A percentile compares a stretch with the other conserved stretches of the same genome.
Evolutionary conservation across 2,329 filamentous ascomycete genomes (phyloP).

Genomic region (Tolypocladium amazonense): DNA sequence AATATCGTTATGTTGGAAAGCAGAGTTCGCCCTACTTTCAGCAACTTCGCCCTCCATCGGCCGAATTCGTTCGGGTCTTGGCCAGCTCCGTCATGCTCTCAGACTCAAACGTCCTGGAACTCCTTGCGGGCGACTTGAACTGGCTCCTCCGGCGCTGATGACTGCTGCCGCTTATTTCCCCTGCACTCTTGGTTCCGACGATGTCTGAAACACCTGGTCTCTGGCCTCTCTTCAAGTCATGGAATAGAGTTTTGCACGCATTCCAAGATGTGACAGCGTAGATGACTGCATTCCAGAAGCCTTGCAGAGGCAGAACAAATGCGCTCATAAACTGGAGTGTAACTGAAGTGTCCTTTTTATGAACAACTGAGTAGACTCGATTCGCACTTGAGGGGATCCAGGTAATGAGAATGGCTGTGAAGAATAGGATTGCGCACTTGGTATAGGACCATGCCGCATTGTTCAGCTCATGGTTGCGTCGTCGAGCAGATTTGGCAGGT

Average conservation of each 20-base stretch:
- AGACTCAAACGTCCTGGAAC: conserved; percentile 28
- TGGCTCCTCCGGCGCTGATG: conserved; percentile 2
- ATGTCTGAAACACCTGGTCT: background rate
- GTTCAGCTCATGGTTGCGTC: conserved; percentile 40
- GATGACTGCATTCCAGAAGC: conserved; percentile 78
- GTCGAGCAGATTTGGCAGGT: conserved; percentile 17
- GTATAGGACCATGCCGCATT: conserved; percentile 60
- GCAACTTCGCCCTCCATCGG: conserved; percentile 13
- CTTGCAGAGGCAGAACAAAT: conserved; percentile 69
- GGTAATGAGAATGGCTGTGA: conserved; percentile 58
- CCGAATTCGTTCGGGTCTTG: conserved; percentile 23
- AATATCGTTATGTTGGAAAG: background rate
- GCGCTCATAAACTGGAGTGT: conserved; percentile 60
- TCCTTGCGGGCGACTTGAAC: conserved; percentile 20
- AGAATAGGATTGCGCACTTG: conserved; percentile 61
- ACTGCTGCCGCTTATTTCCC: background rate
- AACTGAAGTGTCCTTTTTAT: conserved; percentile 40
- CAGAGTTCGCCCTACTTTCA: background rate
- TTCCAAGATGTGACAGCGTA: conserved; percentile 61
- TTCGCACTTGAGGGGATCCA: conserved; percentile 74
- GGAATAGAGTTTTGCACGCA: conserved; percentile 42
- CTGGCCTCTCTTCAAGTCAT: background rate
- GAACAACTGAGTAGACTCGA: conserved; percentile 60
- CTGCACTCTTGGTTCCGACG: background rate
- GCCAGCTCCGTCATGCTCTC: conserved; percentile 43